Percentiles rank a stretch among this genome's conserved stretches.
Evolutionary conservation across 305 asterid genomes (phyloP).

Genomic region (Fraxinus sp.): DNA sequence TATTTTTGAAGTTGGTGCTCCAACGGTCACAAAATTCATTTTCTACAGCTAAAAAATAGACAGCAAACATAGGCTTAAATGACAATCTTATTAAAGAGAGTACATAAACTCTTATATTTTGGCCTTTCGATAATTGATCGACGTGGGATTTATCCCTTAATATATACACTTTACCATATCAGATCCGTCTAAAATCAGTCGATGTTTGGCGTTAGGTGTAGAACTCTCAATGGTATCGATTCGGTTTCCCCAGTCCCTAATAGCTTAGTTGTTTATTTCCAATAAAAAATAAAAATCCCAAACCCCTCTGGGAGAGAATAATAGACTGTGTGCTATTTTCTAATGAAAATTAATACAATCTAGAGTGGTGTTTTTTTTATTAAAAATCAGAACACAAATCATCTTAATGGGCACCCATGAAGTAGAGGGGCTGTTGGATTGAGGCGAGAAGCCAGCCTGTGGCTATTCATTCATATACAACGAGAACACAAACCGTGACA

Average conservation of each 20-base stretch:
- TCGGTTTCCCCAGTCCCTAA: background rate
- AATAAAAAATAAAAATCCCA: too few species aligned
- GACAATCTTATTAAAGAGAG: background rate
- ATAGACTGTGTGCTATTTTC: background rate
- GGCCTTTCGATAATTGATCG: too few species aligned
- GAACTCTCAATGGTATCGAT: background rate
- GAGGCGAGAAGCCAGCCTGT: conserved; percentile 28
- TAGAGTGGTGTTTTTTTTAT: background rate
- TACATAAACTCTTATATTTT: too few species aligned
- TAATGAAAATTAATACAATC: background rate
- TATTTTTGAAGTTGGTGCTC: too few species aligned
- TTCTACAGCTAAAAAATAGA: too few species aligned
- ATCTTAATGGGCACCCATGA: conserved; percentile 27
- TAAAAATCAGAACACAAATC: background rate
- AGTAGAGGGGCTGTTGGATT: conserved; percentile 30
- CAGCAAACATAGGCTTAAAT: too few species aligned
- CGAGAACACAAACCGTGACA: conserved; percentile 12
- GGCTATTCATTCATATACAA: conserved; percentile 22
- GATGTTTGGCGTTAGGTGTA: background rate
- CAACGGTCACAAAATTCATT: too few species aligned
- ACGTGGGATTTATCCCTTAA: too few species aligned
- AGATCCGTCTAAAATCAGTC: background rate
- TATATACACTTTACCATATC: too few species aligned
- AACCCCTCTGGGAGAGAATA: conserved; percentile 22
- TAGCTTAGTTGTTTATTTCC: too few species aligned